phyloP scores from a whole-genome alignment of 2,329 filamentous ascomycete genomes.

The Corynespora cassiicola region DNA sequence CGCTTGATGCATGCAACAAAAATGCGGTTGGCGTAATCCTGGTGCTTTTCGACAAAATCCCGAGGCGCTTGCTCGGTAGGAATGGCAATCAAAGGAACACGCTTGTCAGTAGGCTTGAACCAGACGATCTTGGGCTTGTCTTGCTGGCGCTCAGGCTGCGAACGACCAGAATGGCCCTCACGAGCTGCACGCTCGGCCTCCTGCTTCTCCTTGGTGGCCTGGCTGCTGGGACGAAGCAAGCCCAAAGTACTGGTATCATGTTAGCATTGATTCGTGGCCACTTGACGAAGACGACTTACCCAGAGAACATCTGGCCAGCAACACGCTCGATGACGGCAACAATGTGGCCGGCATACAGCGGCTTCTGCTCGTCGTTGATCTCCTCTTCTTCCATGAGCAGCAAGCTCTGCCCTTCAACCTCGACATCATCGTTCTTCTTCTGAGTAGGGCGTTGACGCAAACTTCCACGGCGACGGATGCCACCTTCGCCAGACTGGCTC shows the following conservation, averaged over 20 bases:
- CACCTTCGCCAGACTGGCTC: slow-evolving; percentile 76
- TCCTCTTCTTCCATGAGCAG: slow-evolving; percentile 98
- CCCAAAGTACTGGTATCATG: slow-evolving; percentile 73
- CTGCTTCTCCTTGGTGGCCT: slow-evolving; percentile 99
- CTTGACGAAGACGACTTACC: slow-evolving; percentile 34
- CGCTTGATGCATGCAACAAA: slow-evolving; percentile 99
- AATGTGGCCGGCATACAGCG: slow-evolving; percentile 94
- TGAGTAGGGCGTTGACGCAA: slow-evolving; percentile 95
- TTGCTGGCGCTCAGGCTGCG: slow-evolving; percentile 82
- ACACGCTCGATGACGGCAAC: slow-evolving; percentile 97
- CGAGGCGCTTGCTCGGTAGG: slow-evolving; percentile 96
- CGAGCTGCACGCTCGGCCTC: slow-evolving; percentile 93
- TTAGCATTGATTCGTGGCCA: too few relatives aligned
- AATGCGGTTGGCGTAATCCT: slow-evolving; percentile 96
- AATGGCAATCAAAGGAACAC: slow-evolving; percentile 96
- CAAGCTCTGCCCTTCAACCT: slow-evolving; percentile 96
- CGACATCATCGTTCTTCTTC: slow-evolving; percentile 99
- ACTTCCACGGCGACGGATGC: slow-evolving; percentile 90
- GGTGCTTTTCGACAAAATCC: slow-evolving; percentile 98
- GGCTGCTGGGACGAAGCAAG: slow-evolving; percentile 91
- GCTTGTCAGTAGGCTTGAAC: slow-evolving; percentile 99
- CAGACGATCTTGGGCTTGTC: slow-evolving; percentile 99
- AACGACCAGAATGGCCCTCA: slow-evolving; percentile 76
- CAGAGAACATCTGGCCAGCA: slow-evolving; percentile 98
- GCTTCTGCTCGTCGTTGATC: slow-evolving; percentile 98